Conservation (phyloP, 2,329 filamentous ascomycete genomes). For the Meredithiella fracta region DNA sequence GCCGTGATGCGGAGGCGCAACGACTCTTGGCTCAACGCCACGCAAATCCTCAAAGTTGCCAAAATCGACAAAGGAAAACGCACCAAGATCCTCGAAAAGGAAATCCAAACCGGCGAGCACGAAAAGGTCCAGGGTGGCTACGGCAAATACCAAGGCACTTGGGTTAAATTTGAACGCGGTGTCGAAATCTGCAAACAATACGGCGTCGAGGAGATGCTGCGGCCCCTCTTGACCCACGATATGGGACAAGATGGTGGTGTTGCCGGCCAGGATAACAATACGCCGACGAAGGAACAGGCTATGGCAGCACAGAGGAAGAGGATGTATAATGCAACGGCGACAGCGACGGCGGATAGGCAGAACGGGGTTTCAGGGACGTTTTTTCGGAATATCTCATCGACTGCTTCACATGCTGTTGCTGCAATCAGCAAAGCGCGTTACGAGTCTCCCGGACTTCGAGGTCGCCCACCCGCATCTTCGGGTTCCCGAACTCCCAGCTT, state of each 20-base stretch:
- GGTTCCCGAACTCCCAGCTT: constrained; percentile 40
- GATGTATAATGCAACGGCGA: constrained; percentile 55
- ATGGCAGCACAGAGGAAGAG: constrained; percentile 92
- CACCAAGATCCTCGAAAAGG: constrained; percentile 94
- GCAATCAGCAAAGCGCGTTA: constrained; percentile 93
- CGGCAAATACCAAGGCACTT: constrained; percentile 97
- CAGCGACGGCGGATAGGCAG: constrained; percentile 48
- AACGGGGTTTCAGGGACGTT: constrained; percentile 67
- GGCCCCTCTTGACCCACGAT: constrained; percentile 63
- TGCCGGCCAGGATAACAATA: constrained; percentile 64
- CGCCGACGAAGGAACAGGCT: constrained; percentile 94
- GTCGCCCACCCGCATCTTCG: constrained; percentile 21
- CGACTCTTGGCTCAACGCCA: constrained; percentile 95
- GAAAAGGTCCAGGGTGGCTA: constrained; percentile 98
- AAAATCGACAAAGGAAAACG: constrained; percentile 95
- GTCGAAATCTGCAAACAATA: constrained; percentile 78
- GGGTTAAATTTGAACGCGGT: constrained; percentile 88
- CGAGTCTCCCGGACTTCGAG: constrained; percentile 65
- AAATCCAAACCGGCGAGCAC: constrained; percentile 88
- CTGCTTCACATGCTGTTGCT: constrained; percentile 80
- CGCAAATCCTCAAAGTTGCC: constrained; percentile 93
- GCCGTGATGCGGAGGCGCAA: constrained; percentile 91
- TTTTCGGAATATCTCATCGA: constrained; percentile 91
- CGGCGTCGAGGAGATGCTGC: constrained; percentile 58
- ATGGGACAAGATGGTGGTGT: constrained; percentile 59